Evolutionary conservation across 1,139 yeast genomes (phyloP).

Genomic region (Kodamaea alishanica): DNA sequence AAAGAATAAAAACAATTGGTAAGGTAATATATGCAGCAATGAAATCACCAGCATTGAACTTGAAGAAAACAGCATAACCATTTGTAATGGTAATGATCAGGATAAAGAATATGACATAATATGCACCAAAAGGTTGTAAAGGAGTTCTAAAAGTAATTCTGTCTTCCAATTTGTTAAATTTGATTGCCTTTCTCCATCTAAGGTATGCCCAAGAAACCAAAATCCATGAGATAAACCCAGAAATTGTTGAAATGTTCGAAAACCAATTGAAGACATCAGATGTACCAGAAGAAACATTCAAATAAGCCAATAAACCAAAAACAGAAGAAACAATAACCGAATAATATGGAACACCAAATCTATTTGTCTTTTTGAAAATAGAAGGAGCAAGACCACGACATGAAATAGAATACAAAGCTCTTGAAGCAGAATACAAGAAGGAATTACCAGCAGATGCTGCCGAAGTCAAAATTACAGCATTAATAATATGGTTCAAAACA

Average conservation of each 20-base stretch:
- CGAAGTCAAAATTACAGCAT: slow-evolving; percentile 64
- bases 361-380: slow-evolving; percentile 51
- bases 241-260: slow-evolving; percentile 66
- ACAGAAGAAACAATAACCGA: slow-evolving; percentile 41
- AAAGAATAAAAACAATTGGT: slow-evolving; percentile 50
- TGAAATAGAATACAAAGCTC: slow-evolving; percentile 64
- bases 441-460: slow-evolving; percentile 74
- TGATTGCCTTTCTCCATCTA: slow-evolving; percentile 54
- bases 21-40: slow-evolving; percentile 61
- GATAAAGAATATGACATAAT: slow-evolving; percentile 46
- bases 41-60: slow-evolving; percentile 49
- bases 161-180: slow-evolving; percentile 36
- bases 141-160: slow-evolving; percentile 48
- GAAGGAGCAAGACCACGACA: slow-evolving; percentile 62
- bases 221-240: slow-evolving; percentile 70
- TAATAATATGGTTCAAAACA: slow-evolving; percentile 61
- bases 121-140: slow-evolving; percentile 50
- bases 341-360: slow-evolving; percentile 58
- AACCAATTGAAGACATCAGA: slow-evolving; percentile 61
- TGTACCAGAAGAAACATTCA: slow-evolving; percentile 55
- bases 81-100: slow-evolving; percentile 49
- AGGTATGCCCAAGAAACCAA: slow-evolving; percentile 43
- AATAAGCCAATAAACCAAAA: slow-evolving; percentile 58
- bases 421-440: slow-evolving; percentile 65
- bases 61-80: slow-evolving; percentile 57